phyloP scores from a whole-genome alignment of 805 yeast genomes.

The Scheffersomyces amazonensis region DNA sequence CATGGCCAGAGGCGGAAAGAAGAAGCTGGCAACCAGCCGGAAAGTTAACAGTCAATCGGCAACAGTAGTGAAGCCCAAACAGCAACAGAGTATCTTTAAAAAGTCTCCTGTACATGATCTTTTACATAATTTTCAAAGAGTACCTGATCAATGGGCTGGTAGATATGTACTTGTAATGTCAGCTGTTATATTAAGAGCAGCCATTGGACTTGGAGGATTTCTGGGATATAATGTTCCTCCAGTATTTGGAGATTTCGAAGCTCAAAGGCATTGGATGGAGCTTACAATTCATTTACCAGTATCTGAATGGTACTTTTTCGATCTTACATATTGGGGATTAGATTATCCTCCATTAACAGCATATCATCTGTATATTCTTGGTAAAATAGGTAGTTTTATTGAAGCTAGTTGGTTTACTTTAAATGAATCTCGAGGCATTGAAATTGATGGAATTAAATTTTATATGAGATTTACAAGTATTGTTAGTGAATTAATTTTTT shows the following conservation, averaged over 20 bases:
- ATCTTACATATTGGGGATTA: constrained; percentile 90
- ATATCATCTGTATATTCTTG: constrained; percentile 80
- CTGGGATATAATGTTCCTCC: constrained; percentile 76
- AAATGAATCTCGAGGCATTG: constrained; percentile 72
- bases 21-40: too few relatives aligned
- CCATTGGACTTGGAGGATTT: constrained; percentile 85
- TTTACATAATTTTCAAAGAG: constrained; percentile 72
- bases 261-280: constrained; percentile 98
- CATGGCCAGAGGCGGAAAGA: too few relatives aligned
- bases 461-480: constrained; percentile 83
- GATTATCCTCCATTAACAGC: constrained; percentile 98
- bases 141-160: constrained; percentile 89
- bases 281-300: constrained; percentile 75
- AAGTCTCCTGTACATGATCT: constrained; percentile 73
- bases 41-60: too few relatives aligned
- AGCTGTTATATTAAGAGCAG: constrained; percentile 74
- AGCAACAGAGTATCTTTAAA: constrained; percentile 5
- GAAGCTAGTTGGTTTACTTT: constrained; percentile 75
- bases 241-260: constrained; percentile 93
- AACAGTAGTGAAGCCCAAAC: constrained; percentile 1
- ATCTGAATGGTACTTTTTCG: constrained; percentile 82
- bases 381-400: constrained; percentile 64
- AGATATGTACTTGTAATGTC: constrained; percentile 70
- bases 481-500: constrained; percentile 68
- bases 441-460: constrained; percentile 62